Conservation (phyloP, 306 rosid species). For the Quercus ilex region DNA sequence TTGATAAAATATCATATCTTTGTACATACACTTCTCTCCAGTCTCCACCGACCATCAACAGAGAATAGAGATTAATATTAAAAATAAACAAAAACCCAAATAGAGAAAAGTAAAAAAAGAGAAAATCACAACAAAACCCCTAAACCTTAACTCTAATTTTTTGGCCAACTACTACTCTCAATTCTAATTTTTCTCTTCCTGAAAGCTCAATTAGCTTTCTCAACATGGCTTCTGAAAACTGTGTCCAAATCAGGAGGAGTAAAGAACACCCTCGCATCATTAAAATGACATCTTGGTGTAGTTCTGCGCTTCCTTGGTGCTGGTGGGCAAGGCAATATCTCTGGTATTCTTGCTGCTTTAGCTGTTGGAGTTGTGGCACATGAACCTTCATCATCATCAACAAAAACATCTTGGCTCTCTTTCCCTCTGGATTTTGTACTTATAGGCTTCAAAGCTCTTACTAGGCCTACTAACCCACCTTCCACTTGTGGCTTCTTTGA, state of each 20-base stretch:
- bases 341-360: slow-evolving; percentile 76
- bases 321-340: slow-evolving; percentile 63
- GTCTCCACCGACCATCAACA: slow-evolving; percentile 21
- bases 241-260: slow-evolving; percentile 89
- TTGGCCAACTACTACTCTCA: neutral
- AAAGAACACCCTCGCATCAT: slow-evolving; percentile 62
- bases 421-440: slow-evolving; percentile 47
- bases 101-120: neutral
- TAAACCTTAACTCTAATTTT: slow-evolving; percentile 22
- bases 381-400: slow-evolving; percentile 33
- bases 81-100: slow-evolving; percentile 5
- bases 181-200: slow-evolving; percentile 8
- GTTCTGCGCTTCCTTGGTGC: slow-evolving; percentile 82
- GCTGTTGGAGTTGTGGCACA: slow-evolving; percentile 75
- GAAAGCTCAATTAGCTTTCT: slow-evolving; percentile 55
- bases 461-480: slow-evolving; percentile 53
- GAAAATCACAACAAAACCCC: slow-evolving; percentile 34
- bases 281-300: slow-evolving; percentile 38
- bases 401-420: slow-evolving; percentile 26
- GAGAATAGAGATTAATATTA: slow-evolving; percentile 24
- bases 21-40: slow-evolving; percentile 51
- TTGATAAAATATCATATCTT: slow-evolving; percentile 44
- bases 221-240: slow-evolving; percentile 64
- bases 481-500: slow-evolving; percentile 71
- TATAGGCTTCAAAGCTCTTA: slow-evolving; percentile 65